phyloP scores from a whole-genome alignment of 2,329 filamentous ascomycete genomes.

The Biscogniauxia mediterranea region DNA sequence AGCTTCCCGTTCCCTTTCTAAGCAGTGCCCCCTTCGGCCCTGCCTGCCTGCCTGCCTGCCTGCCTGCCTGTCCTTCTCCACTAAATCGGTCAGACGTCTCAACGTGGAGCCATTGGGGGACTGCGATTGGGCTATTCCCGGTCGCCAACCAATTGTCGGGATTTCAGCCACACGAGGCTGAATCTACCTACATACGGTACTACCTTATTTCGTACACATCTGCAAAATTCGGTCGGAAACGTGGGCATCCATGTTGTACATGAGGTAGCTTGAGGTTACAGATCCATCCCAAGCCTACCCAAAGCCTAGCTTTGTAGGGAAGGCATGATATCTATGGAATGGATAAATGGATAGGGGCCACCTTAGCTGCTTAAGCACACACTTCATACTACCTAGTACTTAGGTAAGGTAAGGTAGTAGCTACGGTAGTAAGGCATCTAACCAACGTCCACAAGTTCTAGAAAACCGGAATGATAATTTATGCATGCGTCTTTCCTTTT shows the following conservation, averaged over 20 bases:
- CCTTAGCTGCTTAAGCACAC: too few relatives aligned
- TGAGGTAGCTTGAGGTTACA: too few relatives aligned
- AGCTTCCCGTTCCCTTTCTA: slow-evolving; percentile 7
- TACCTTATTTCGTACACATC: neutral
- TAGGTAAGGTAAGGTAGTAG: neutral
- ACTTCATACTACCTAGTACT: neutral
- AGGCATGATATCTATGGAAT: too few relatives aligned
- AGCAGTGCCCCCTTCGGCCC: too few relatives aligned
- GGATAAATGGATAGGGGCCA: too few relatives aligned
- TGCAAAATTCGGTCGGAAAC: too few relatives aligned
- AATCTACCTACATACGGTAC: neutral
- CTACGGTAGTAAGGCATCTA: neutral
- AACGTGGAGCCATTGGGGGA: slow-evolving; percentile 29
- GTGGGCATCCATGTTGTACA: too few relatives aligned
- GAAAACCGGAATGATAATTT: neutral
- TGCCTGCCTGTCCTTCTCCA: slow-evolving; percentile 13
- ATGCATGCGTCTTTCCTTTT: neutral
- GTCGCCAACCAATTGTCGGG: slow-evolving; percentile 12
- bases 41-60: slow-evolving; percentile 9
- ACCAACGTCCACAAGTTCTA: neutral
- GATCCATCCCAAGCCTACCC: too few relatives aligned
- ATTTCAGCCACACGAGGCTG: slow-evolving; percentile 18
- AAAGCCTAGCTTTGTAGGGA: too few relatives aligned
- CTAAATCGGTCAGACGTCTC: slow-evolving; percentile 26
- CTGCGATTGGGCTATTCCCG: slow-evolving; percentile 24